A percentile compares a stretch with the other conserved stretches of the same genome.
phyloP scores from a whole-genome alignment of 139 green algal species.

The Ettlia oleoabundans region DNA sequence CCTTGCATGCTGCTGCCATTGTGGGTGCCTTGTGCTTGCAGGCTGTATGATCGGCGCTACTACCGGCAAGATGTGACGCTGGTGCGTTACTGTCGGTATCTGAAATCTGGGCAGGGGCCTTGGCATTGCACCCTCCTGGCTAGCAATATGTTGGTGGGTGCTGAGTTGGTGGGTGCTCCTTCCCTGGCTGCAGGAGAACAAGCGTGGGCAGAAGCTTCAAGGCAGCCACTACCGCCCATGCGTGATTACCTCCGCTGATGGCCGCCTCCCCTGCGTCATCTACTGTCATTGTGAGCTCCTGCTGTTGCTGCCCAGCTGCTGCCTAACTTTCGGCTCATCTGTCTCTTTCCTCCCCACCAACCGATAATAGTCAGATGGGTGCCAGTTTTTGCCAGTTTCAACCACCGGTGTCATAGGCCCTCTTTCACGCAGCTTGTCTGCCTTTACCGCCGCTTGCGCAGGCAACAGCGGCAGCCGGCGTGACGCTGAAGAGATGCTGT shows the following conservation, averaged over 20 bases:
- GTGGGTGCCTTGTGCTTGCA: too few species aligned
- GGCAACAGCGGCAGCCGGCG: constrained; percentile 84
- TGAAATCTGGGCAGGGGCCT: too few species aligned
- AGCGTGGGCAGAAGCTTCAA: constrained; percentile 67
- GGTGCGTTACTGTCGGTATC: too few species aligned
- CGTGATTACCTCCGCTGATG: constrained; percentile 48
- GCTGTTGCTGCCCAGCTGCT: neutral
- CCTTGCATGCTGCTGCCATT: neutral
- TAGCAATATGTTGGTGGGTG: neutral
- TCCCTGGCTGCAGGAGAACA: constrained; percentile 67
- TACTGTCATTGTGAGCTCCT: constrained; percentile 80
- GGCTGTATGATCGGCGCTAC: constrained; percentile 40
- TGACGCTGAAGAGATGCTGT: constrained; percentile 86
- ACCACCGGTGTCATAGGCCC: too few species aligned
- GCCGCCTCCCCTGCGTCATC: constrained; percentile 74
- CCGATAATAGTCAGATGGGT: too few species aligned
- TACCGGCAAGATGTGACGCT: constrained; percentile 63
- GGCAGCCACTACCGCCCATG: constrained; percentile 77
- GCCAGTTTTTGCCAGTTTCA: too few species aligned
- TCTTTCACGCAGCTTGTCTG: too few species aligned
- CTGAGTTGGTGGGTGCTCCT: neutral
- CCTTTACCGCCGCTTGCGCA: too few species aligned
- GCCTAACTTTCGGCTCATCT: neutral
- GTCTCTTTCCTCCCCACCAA: neutral
- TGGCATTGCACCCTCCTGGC: too few species aligned